These are phyloP conservation scores for Echinochloa phyllopogon DNA, from an alignment of 176 grass and related monocot genomes.

Conservation along the genomic window DNA sequence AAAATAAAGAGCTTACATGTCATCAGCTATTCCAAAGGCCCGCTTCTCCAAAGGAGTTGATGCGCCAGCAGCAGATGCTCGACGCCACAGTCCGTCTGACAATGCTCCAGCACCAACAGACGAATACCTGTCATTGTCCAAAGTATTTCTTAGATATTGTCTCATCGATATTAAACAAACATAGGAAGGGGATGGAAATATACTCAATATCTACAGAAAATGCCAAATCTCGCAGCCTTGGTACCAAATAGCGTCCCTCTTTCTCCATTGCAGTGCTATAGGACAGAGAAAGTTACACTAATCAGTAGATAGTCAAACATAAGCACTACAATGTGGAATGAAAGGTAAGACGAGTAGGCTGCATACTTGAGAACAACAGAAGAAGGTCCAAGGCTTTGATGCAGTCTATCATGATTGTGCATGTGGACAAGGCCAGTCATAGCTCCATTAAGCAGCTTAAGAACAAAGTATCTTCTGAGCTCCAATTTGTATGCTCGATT, in stretches of 20 bases:
- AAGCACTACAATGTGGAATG: conserved; percentile 7
- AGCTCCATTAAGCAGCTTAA: conserved; percentile 88
- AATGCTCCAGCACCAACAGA: conserved; percentile 56
- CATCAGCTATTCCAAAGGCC: conserved; percentile 95
- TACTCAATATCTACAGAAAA: conserved; percentile 98
- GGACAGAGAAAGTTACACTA: conserved; percentile 38
- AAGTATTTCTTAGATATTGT: not conserved
- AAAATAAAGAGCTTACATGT: conserved; percentile 57
- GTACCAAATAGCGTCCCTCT: conserved; percentile 69
- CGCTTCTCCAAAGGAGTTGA: conserved; percentile 85
- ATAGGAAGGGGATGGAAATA: conserved; percentile 5
- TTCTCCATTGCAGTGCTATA: conserved; percentile 72
- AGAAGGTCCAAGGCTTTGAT: conserved; percentile 94
- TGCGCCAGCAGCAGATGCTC: conserved; percentile 79
- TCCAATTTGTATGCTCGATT: conserved; percentile 69
- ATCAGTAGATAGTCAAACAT: conserved; percentile 24
- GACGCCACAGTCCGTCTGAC: conserved; percentile 73
- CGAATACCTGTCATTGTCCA: conserved; percentile 60
- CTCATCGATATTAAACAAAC: conserved; percentile 18
- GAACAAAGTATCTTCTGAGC: conserved; percentile 76
- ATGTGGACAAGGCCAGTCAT: conserved; percentile 79
- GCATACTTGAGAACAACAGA: conserved; percentile 87
- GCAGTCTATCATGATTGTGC: conserved; percentile 86
- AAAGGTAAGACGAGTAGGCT: conserved; percentile 25
- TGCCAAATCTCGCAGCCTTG: conserved; percentile 77